Conservation (phyloP, 352 stramenopile species). For the Blastocystis sp. region DNA sequence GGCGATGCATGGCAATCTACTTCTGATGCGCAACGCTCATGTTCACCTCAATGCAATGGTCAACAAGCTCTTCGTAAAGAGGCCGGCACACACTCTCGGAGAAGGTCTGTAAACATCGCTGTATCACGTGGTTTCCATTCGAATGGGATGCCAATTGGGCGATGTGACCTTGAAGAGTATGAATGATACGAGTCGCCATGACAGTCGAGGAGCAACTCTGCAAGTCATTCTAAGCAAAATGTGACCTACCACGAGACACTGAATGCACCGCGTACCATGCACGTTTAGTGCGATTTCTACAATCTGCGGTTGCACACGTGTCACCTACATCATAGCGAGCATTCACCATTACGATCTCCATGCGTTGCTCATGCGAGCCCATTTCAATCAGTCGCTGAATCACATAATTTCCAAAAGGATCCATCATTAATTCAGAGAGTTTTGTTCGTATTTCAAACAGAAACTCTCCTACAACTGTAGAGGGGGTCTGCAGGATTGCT, state of each 20-base stretch:
- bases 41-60: conserved; percentile 77
- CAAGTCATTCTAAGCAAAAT: conserved; percentile 52
- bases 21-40: neutral
- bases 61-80: conserved; percentile 87
- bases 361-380: conserved; percentile 76
- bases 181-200: conserved; percentile 80
- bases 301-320: conserved; percentile 69
- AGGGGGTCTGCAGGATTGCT: conserved; percentile 84
- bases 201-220: neutral
- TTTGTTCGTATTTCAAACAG: conserved; percentile 87
- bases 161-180: conserved; percentile 81
- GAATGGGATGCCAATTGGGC: conserved; percentile 92
- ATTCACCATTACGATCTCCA: conserved; percentile 70
- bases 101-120: conserved; percentile 86
- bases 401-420: conserved; percentile 95
- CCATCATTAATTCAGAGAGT: conserved; percentile 89
- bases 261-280: conserved; percentile 90
- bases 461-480: conserved; percentile 82
- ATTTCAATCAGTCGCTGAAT: conserved; percentile 95
- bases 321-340: neutral
- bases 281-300: conserved; percentile 89
- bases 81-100: conserved; percentile 85
- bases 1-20: conserved; percentile 83
- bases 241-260: conserved; percentile 90
- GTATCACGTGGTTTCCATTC: conserved; percentile 93